Conservation (phyloP, 2,329 filamentous ascomycete genomes). For the Alternaria arborescens region DNA sequence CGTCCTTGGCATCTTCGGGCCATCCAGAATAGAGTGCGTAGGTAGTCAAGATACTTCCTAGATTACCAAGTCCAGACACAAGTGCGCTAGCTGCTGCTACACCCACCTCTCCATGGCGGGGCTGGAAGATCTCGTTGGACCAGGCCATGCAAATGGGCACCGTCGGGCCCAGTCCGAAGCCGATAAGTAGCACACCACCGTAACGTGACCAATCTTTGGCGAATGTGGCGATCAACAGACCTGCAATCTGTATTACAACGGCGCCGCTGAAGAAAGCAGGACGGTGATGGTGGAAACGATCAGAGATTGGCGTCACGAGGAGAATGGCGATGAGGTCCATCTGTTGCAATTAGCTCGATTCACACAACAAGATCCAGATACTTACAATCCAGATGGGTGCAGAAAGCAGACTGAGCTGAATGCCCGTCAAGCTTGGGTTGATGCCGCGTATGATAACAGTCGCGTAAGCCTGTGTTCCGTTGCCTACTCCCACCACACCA, state of each 20-base stretch:
- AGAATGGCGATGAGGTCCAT: slow-evolving; percentile 91
- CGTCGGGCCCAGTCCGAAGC: slow-evolving; percentile 88
- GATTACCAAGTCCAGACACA: slow-evolving; percentile 85
- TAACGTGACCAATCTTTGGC: slow-evolving; percentile 85
- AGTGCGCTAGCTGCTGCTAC: slow-evolving; percentile 86
- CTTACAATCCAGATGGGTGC: slow-evolving; percentile 91
- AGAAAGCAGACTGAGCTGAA: slow-evolving; percentile 82
- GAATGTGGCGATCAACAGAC: slow-evolving; percentile 81
- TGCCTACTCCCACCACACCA: slow-evolving; percentile 90
- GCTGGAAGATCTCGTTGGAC: slow-evolving; percentile 90
- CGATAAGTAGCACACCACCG: slow-evolving; percentile 86
- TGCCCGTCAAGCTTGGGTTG: slow-evolving; percentile 73
- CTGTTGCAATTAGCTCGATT: slow-evolving; percentile 52
- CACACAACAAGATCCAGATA: slow-evolving; percentile 23
- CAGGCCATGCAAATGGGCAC: slow-evolving; percentile 95
- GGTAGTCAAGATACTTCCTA: slow-evolving; percentile 85
- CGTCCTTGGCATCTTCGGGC: slow-evolving; percentile 72
- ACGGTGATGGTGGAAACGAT: slow-evolving; percentile 83
- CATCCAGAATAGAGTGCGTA: slow-evolving; percentile 91
- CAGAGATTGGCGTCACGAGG: slow-evolving; percentile 82
- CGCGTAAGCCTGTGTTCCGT: slow-evolving; percentile 87
- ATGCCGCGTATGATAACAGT: slow-evolving; percentile 86
- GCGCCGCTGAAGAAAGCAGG: slow-evolving; percentile 82
- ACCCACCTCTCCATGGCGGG: slow-evolving; percentile 87
- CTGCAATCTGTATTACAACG: slow-evolving; percentile 80